Evolutionary conservation across 2,329 filamentous ascomycete genomes (phyloP), one percentile per base, ranked within the genome.

Genomic region (Botrytis fabae): DNA sequence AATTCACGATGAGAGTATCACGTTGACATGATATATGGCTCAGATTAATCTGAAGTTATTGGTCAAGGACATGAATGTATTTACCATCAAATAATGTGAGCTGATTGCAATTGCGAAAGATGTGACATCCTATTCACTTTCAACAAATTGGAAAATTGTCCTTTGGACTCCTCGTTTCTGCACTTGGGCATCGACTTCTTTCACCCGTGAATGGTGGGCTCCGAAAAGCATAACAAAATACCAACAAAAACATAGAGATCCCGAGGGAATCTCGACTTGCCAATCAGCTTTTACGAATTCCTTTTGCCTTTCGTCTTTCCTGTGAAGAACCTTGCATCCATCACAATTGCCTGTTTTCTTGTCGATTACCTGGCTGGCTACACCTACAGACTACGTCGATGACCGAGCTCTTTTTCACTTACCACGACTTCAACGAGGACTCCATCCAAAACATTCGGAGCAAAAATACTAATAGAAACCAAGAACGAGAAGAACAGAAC

Each of bases 371-470:
- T 35, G 57, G 32, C 5, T 35, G 57, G 32, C 20, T 16, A 25
- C 4, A 5, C 32, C 25, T 2, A 2, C 2, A 61, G 10, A 6
- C 1, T 3, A 60, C 9, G 32, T 60, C 10, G 7, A 60, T 16
- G 32, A 2, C n/a, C 35, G 16, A 61, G 2, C 18, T n/a, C 12
- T 61, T 61, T 2, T 22, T 40, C 38, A 40, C 14, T 40, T 61
- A 40, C 59, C n/a, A 12, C 12, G 7, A 38, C 5, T n/a, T 18
- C 14, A 40, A 61, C 6, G 14, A n/a, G 12, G 25, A 40, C 2
- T 25, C 0, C 0, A 18, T 61, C 22, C 4, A 1, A 0, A 40
- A 61, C 14, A 61, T n/a, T 4, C 18, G 6, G 14, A 40, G 35
- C 35, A 2, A 0, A 5, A 5, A 18, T 6, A 61, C 6, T 0